Evolutionary conservation across 73 alveolate species (phyloP), one percentile per base, ranked within the genome.

Genomic region (Paramecium tetraurelia): DNA sequence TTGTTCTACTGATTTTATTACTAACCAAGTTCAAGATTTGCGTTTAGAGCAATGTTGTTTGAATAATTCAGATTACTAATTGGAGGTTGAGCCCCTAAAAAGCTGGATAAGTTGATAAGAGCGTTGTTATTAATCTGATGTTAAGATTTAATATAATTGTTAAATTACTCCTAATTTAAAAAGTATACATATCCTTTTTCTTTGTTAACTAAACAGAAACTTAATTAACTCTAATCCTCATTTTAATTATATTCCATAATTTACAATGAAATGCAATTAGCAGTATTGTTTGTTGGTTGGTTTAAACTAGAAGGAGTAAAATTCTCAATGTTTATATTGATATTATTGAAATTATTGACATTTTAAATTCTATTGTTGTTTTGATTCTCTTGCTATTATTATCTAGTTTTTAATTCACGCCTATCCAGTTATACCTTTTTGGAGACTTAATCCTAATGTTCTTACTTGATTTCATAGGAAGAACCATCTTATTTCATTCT

Each of bases 401-500:
- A 63, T 33, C n/a, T 63, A 27, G 12, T 63, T 33, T 63, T 63
- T 33, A 63, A 2, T 11, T 1, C 22, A 27, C 84, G 11, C 24
- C 46, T 63, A 27, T 63, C 84, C 27, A 63, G 4, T 63, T 63
- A 63, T 2, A 63, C 46, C 24, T 63, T 63, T 63, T 63, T 63
- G 0, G 41, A 63, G 11, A 27, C 46, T 63, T 63, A 24, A 31
- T 63, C 84, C 31, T 63, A 63, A 63, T 63, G 27, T 63, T 63
- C 84, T 63, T 63, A 14, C 12, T 63, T 63, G 11, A 63, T 63
- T 6, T 63, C 84, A 33, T 31, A 63, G 1, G 41, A 31, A 63
- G 84, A 11, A 0, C 90, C 90, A 80, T 80, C 90, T 22, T 80
- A 24, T 46, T 80, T 22, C 63, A 80, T 80, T 80, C 90, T 33